Percentiles rank a stretch among this genome's conserved stretches.
These are phyloP conservation scores for Curvularia sp. DNA, from an alignment of 2,329 filamentous ascomycete species.

Conservation along the genomic window DNA sequence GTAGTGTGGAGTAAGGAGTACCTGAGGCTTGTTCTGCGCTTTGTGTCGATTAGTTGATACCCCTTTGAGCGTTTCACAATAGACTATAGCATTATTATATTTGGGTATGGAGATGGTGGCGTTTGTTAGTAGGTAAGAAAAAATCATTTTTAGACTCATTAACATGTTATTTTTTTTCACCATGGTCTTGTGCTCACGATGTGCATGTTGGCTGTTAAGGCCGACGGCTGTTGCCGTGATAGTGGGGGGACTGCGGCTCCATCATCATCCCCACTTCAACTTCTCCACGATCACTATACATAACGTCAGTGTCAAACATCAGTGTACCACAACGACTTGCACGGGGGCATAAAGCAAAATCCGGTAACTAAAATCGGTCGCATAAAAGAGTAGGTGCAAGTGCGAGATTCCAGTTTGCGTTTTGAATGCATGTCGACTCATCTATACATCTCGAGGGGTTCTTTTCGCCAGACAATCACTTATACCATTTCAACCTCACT, in stretches of 20 bases:
- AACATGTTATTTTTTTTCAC: background rate
- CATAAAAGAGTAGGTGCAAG: background rate
- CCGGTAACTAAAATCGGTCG: background rate
- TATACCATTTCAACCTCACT: background rate
- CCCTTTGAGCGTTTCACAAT: conserved; percentile 7
- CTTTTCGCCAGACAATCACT: background rate
- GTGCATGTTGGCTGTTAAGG: background rate
- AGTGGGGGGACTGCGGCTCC: conserved; percentile 11
- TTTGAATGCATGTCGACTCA: background rate
- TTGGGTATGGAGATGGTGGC: background rate
- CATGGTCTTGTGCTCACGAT: background rate
- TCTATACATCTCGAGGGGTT: background rate
- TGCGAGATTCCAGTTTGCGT: background rate
- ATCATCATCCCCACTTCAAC: conserved; percentile 10
- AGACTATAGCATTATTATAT: conserved; percentile 4
- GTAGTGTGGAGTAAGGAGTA: background rate
- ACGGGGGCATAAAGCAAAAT: no score
- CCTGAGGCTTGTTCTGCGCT: background rate
- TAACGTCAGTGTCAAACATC: background rate
- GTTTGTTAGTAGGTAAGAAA: background rate
- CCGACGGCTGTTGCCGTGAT: conserved; percentile 5
- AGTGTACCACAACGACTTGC: background rate
- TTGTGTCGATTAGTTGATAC: conserved; percentile 8
- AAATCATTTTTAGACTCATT: background rate
- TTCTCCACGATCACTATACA: conserved; percentile 4